Conservation (phyloP, 2,329 filamentous ascomycete species). For the Byssoonygena ceratinophila region DNA sequence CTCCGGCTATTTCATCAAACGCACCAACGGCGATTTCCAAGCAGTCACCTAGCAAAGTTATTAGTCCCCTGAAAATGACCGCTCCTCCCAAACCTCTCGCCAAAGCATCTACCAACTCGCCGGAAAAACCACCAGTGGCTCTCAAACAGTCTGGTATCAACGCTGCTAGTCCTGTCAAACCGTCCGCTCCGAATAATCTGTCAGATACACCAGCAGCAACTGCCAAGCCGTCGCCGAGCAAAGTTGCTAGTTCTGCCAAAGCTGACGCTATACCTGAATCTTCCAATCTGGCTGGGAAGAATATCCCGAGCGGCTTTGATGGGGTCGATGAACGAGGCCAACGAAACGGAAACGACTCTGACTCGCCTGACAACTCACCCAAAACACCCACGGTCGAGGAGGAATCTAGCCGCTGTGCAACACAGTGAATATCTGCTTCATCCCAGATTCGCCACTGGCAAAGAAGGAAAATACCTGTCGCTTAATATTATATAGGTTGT, state of each 20-base stretch:
- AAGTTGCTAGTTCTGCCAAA: neutral
- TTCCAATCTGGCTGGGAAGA: neutral
- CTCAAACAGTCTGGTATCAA: neutral
- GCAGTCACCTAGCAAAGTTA: neutral
- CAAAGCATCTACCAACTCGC: neutral
- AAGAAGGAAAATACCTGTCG: too few species aligned
- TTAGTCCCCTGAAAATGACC: neutral
- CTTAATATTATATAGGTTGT: too few species aligned
- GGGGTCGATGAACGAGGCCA: neutral
- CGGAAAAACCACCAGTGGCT: neutral
- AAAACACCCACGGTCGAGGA: conserved; percentile 6
- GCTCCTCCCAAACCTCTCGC: neutral
- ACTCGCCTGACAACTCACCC: conserved; percentile 4
- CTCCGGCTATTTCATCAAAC: neutral
- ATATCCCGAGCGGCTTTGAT: neutral
- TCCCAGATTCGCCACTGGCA: too few species aligned
- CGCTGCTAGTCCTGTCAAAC: neutral
- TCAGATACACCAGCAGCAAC: neutral
- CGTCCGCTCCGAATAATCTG: neutral
- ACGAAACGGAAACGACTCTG: neutral
- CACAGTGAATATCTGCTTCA: conserved; percentile 3
- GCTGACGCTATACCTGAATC: neutral
- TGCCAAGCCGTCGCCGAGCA: neutral
- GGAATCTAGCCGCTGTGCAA: conserved; percentile 5
- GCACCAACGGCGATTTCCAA: neutral